phyloP scores from a whole-genome alignment of 805 yeast genomes.

The Yamadazyma paraphyllophila region DNA sequence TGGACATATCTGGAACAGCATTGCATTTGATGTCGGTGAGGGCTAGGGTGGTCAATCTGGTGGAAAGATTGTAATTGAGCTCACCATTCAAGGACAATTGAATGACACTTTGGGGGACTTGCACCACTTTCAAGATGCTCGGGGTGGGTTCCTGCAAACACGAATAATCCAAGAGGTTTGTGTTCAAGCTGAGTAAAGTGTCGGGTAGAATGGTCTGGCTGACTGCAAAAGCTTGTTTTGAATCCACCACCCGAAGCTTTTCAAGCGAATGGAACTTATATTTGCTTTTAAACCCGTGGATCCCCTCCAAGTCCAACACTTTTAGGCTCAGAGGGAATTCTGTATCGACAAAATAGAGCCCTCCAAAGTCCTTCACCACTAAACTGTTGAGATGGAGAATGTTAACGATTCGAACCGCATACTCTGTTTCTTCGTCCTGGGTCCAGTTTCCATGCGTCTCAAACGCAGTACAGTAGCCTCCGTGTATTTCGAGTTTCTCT shows the following conservation, averaged over 20 bases:
- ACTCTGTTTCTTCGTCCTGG: background rate
- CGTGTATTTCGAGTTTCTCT: background rate
- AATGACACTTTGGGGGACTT: background rate
- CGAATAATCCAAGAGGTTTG: background rate
- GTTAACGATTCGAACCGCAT: background rate
- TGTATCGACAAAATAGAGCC: background rate
- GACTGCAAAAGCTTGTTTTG: background rate
- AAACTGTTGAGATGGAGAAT: background rate
- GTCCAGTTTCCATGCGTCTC: background rate
- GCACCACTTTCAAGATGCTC: background rate
- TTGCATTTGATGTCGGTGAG: background rate
- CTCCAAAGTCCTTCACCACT: background rate
- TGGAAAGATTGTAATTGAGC: background rate
- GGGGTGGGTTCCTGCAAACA: background rate
- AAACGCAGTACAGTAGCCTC: background rate
- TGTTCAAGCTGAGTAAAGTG: background rate
- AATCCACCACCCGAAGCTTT: background rate
- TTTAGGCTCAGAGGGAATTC: background rate
- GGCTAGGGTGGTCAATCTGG: background rate
- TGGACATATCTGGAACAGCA: background rate
- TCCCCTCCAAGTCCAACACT: constrained; percentile 1
- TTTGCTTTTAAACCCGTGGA: background rate
- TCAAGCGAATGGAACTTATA: background rate
- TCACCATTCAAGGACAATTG: background rate
- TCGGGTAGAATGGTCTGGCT: background rate